Conservation (phyloP, 2,329 filamentous ascomycete species). For the Madurella fahalii region DNA sequence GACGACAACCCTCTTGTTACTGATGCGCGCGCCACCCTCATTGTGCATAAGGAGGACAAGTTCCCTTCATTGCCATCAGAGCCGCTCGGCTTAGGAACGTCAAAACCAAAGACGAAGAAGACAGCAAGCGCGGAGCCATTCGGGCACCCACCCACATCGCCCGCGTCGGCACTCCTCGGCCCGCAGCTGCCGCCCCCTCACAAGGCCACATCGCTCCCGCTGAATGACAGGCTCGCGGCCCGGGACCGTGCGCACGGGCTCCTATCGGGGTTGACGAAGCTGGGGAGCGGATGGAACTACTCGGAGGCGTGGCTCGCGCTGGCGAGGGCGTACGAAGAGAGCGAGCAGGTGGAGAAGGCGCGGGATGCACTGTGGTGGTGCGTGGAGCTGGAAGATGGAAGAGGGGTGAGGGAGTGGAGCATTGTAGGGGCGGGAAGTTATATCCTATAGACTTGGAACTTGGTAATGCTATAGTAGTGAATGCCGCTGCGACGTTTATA, state of each 20-base stretch:
- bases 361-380: slow-evolving; percentile 97
- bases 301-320: slow-evolving; percentile 91
- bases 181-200: slow-evolving; percentile 49
- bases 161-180: slow-evolving; percentile 25
- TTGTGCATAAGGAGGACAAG: slow-evolving; percentile 6
- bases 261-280: slow-evolving; percentile 75
- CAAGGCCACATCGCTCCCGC: slow-evolving; percentile 60
- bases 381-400: slow-evolving; percentile 85
- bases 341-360: slow-evolving; percentile 78
- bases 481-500: neutral
- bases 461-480: neutral
- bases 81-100: slow-evolving; percentile 44
- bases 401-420: slow-evolving; percentile 74
- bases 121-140: neutral
- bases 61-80: slow-evolving; percentile 36
- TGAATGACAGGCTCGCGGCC: slow-evolving; percentile 79
- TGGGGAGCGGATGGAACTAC: slow-evolving; percentile 84
- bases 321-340: slow-evolving; percentile 81
- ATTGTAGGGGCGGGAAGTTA: slow-evolving; percentile 62
- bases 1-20: slow-evolving; percentile 17
- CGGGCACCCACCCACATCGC: neutral
- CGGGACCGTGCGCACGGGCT: slow-evolving; percentile 85
- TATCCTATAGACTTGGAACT: slow-evolving; percentile 43
- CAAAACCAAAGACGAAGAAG: slow-evolving; percentile 1
- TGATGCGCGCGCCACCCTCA: slow-evolving; percentile 12